Conservation (phyloP, 331 rosid genomes). For the Spiraea crenata region DNA sequence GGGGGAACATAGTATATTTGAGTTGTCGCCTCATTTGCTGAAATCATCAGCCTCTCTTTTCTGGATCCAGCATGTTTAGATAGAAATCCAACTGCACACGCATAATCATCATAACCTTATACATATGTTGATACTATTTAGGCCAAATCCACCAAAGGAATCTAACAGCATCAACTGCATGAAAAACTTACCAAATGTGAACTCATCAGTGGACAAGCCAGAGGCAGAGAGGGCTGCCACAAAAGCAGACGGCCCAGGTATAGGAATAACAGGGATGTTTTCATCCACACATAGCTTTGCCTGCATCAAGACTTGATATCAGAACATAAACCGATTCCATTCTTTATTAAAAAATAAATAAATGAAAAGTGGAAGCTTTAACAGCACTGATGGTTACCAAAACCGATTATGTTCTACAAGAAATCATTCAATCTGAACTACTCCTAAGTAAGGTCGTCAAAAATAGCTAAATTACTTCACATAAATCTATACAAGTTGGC, state of each 20-base stretch:
- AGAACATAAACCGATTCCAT: neutral
- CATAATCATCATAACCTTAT: constrained; percentile 16
- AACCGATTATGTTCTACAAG: too few species aligned
- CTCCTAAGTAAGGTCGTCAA: neutral
- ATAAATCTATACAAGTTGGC: neutral
- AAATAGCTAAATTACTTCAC: neutral
- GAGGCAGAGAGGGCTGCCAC: constrained; percentile 90
- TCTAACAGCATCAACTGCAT: neutral
- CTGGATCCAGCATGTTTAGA: constrained; percentile 73
- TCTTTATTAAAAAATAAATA: neutral
- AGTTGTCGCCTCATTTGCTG: constrained; percentile 68
- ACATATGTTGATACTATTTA: constrained; percentile 12
- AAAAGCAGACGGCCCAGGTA: constrained; percentile 92
- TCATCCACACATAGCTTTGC: constrained; percentile 71
- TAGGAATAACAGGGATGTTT: constrained; percentile 75
- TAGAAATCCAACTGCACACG: constrained; percentile 76
- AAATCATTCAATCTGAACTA: neutral
- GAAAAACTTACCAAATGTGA: constrained; percentile 67
- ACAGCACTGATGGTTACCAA: too few species aligned
- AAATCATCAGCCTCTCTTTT: constrained; percentile 67
- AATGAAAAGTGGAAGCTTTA: neutral
- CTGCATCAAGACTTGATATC: constrained; percentile 42
- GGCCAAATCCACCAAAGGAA: constrained; percentile 10
- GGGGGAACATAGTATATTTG: constrained; percentile 96
- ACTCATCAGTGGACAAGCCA: constrained; percentile 70